Evolutionary conservation across 2,329 filamentous ascomycete species (phyloP).

Genomic region (Camillea tinctor): DNA sequence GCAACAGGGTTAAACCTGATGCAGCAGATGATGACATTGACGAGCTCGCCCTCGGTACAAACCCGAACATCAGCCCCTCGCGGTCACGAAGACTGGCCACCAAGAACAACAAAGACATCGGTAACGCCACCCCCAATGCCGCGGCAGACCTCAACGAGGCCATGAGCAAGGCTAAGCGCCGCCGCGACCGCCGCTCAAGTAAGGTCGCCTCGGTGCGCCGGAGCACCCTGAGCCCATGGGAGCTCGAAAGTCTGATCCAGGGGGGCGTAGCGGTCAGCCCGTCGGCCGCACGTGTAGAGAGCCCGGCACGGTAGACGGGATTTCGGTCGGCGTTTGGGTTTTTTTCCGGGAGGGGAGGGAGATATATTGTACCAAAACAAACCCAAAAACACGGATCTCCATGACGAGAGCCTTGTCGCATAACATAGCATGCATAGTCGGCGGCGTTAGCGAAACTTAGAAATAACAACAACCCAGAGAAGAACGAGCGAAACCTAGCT

Average conservation of each 20-base stretch:
- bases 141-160: neutral
- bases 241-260: slow-evolving; percentile 66
- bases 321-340: neutral
- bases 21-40: neutral
- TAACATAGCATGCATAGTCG: neutral
- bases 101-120: slow-evolving; percentile 3
- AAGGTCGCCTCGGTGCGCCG: slow-evolving; percentile 62
- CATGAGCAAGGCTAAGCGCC: slow-evolving; percentile 40
- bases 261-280: slow-evolving; percentile 39
- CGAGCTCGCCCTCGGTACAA: slow-evolving; percentile 3
- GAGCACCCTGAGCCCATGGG: slow-evolving; percentile 74
- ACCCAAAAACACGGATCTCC: too few species aligned
- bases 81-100: neutral
- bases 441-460: neutral
- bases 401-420: too few species aligned
- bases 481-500: too few species aligned
- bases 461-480: neutral
- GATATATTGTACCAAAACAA: too few species aligned
- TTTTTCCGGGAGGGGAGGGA: neutral
- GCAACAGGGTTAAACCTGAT: neutral
- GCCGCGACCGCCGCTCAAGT: slow-evolving; percentile 51
- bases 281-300: slow-evolving; percentile 5
- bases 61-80: neutral
- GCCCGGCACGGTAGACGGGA: slow-evolving; percentile 12
- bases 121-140: neutral